Conservation (phyloP, 1,139 yeast species). For the Ogataea hybrid region DNA sequence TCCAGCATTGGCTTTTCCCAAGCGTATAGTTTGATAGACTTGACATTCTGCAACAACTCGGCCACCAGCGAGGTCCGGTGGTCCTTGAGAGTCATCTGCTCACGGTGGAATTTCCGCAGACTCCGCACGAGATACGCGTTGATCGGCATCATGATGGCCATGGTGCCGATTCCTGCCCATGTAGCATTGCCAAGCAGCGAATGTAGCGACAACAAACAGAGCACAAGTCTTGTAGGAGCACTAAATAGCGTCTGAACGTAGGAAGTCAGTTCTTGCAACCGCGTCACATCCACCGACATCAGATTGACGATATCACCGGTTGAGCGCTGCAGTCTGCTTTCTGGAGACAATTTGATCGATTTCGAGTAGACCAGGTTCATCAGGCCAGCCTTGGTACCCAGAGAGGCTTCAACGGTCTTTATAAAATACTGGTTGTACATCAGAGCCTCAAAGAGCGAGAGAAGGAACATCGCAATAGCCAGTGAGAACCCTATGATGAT, state of each 20-base stretch:
- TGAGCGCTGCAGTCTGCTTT: conserved; percentile 43
- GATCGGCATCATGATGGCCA: conserved; percentile 57
- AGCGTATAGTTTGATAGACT: conserved; percentile 68
- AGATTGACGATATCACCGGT: conserved; percentile 59
- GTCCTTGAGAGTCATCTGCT: conserved; percentile 70
- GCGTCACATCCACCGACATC: conserved; percentile 57
- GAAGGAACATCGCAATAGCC: conserved; percentile 48
- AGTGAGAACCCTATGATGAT: conserved; percentile 50
- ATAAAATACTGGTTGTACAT: conserved; percentile 53
- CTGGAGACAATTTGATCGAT: conserved; percentile 46
- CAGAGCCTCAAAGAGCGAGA: conserved; percentile 45
- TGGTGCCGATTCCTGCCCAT: conserved; percentile 54
- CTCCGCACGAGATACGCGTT: conserved; percentile 50
- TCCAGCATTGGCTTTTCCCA: conserved; percentile 70
- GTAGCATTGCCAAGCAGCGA: conserved; percentile 60
- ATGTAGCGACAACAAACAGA: conserved; percentile 57
- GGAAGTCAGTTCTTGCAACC: conserved; percentile 52
- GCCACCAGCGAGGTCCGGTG: conserved; percentile 53
- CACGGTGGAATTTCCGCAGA: conserved; percentile 47
- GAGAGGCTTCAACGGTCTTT: conserved; percentile 49
- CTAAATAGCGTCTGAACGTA: conserved; percentile 54
- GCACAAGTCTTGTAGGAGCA: conserved; percentile 55
- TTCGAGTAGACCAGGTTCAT: conserved; percentile 52
- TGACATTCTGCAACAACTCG: conserved; percentile 62
- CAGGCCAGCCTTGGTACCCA: conserved; percentile 51